Conservation (phyloP, 768 basidiomycete species). For the Termitomyces heimii region DNA sequence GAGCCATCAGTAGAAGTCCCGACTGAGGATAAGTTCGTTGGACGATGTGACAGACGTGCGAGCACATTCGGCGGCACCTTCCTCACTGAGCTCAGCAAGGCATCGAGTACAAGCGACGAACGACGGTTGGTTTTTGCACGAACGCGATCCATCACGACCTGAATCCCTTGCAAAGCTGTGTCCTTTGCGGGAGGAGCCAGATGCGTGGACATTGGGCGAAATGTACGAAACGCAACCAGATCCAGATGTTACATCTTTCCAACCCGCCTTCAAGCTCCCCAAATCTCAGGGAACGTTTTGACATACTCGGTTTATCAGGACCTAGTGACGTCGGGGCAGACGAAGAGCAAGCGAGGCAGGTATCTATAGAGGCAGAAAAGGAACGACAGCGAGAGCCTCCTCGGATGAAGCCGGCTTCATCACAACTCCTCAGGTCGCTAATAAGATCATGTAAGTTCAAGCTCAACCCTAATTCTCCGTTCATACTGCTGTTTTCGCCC, state of each 20-base stretch:
- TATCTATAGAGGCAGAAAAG: conserved; percentile 34
- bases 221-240: conserved; percentile 24
- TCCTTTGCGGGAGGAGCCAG: conserved; percentile 31
- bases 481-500: conserved; percentile 1
- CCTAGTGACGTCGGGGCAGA: conserved; percentile 22
- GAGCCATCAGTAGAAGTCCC: not conserved
- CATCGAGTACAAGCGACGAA: conserved; percentile 23
- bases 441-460: not conserved
- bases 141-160: not conserved
- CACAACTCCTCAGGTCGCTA: not conserved
- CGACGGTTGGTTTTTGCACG: conserved; percentile 11
- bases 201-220: conserved; percentile 28
- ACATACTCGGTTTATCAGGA: conserved; percentile 19
- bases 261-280: conserved; percentile 10
- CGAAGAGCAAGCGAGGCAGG: conserved; percentile 48
- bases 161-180: conserved; percentile 11
- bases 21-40: conserved; percentile 23
- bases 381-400: conserved; percentile 35
- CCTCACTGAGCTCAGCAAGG: conserved; percentile 38
- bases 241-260: not conserved
- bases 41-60: conserved; percentile 39
- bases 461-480: not conserved
- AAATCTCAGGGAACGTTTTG: conserved; percentile 19
- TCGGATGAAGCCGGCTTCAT: conserved; percentile 16
- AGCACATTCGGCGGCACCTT: conserved; percentile 30